A percentile compares a stretch with the other conserved stretches of the same genome.
Evolutionary conservation across 1,284 basidiomycete species (phyloP).

Genomic region (Pascua sp.): DNA sequence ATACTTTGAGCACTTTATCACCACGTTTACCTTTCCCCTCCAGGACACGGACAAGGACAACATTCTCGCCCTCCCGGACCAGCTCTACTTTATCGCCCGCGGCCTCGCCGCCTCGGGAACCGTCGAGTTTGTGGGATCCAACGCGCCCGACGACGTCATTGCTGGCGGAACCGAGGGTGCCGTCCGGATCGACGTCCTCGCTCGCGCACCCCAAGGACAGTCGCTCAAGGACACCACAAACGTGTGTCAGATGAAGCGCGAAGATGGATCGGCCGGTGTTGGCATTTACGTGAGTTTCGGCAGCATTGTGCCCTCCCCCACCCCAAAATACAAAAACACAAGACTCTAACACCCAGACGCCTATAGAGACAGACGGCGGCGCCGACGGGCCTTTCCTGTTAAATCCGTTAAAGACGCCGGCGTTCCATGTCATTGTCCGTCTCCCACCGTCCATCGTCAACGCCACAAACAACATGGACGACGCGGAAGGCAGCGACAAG

Average conservation of each 20-base stretch:
- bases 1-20: constrained; percentile 16
- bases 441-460: constrained; percentile 32
- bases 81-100: constrained; percentile 35
- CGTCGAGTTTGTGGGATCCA: constrained; percentile 42
- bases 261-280: constrained; percentile 34
- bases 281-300: constrained; percentile 31
- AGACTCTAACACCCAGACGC: constrained; percentile 13
- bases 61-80: background rate
- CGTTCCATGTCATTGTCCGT: constrained; percentile 38
- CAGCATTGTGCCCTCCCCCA: no score
- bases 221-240: constrained; percentile 26
- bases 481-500: background rate
- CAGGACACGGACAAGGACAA: constrained; percentile 12
- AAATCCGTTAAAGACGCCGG: constrained; percentile 32
- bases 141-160: constrained; percentile 29
- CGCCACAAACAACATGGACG: background rate
- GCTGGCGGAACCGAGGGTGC: constrained; percentile 30
- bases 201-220: constrained; percentile 28
- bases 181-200: constrained; percentile 43
- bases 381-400: constrained; percentile 19
- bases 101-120: constrained; percentile 44
- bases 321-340: no score
- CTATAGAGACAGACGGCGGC: constrained; percentile 28
- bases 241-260: constrained; percentile 37
- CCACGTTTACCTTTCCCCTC: constrained; percentile 32